These are phyloP conservation scores for Salix suchowensis DNA, from an alignment of 345 rosid genomes.

Conservation along the genomic window DNA sequence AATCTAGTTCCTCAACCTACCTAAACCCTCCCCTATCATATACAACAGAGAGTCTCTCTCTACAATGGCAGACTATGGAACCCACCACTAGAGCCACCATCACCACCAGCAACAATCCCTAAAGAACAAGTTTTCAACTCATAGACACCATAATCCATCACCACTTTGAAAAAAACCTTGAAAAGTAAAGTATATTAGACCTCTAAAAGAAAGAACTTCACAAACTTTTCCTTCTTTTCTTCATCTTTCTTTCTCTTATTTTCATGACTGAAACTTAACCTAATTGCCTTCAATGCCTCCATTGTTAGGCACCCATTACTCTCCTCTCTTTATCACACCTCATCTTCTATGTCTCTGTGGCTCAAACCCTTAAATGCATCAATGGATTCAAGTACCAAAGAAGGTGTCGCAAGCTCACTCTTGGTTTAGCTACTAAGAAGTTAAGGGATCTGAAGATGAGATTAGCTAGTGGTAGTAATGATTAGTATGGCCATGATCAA, in stretches of 20 bases:
- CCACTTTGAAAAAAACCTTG: slow-evolving; percentile 94
- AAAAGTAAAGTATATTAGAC: slow-evolving; percentile 77
- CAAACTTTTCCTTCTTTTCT: slow-evolving; percentile 83
- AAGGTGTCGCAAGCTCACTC: slow-evolving; percentile 93
- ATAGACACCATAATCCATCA: slow-evolving; percentile 58
- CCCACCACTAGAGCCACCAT: too few relatives aligned
- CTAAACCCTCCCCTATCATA: too few relatives aligned
- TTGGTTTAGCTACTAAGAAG: slow-evolving; percentile 84
- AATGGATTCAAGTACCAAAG: slow-evolving; percentile 97
- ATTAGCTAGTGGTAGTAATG: slow-evolving; percentile 28
- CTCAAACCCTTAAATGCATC: slow-evolving; percentile 88
- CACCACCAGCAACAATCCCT: too few relatives aligned
- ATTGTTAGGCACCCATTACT: slow-evolving; percentile 76
- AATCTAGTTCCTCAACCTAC: too few relatives aligned
- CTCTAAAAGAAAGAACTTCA: slow-evolving; percentile 92
- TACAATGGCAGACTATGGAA: too few relatives aligned
- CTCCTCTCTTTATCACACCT: slow-evolving; percentile 84
- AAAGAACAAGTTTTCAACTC: too few relatives aligned
- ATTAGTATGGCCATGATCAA: slow-evolving; percentile 23
- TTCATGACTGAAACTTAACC: slow-evolving; percentile 56
- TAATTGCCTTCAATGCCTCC: slow-evolving; percentile 78
- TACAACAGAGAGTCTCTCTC: too few relatives aligned
- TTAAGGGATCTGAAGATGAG: slow-evolving; percentile 72
- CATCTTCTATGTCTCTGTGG: slow-evolving; percentile 84
- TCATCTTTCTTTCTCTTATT: slow-evolving; percentile 67